Evolutionary conservation across 331 rosid species (phyloP).

Genomic region (Spiraea crenata): DNA sequence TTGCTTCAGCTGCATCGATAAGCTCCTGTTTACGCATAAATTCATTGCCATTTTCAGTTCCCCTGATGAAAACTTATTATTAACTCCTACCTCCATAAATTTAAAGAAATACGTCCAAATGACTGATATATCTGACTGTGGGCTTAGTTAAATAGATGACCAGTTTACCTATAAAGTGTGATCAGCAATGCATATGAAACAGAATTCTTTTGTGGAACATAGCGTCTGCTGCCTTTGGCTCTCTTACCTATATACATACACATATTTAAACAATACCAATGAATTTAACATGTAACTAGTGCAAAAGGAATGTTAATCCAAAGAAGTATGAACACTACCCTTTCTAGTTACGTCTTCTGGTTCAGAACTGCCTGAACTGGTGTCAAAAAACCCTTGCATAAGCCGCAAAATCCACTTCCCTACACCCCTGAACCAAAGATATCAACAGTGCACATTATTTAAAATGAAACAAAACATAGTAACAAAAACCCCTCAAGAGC

Average conservation of each 20-base stretch:
- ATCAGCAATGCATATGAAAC: slow-evolving; percentile 83
- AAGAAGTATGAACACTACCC: slow-evolving; percentile 33
- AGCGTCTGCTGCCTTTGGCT: slow-evolving; percentile 50
- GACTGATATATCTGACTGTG: neutral
- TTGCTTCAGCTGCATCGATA: slow-evolving; percentile 92
- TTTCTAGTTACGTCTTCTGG: slow-evolving; percentile 50
- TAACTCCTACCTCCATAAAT: slow-evolving; percentile 16
- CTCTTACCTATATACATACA: slow-evolving; percentile 46
- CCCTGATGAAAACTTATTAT: slow-evolving; percentile 44
- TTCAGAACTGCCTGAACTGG: slow-evolving; percentile 47
- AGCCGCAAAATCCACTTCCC: slow-evolving; percentile 92
- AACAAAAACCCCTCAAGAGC: neutral
- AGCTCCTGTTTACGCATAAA: slow-evolving; percentile 91
- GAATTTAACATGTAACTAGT: neutral
- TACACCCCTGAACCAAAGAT: slow-evolving; percentile 70
- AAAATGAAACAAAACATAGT: neutral
- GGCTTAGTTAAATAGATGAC: neutral
- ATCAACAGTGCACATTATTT: slow-evolving; percentile 3
- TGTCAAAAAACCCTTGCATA: slow-evolving; percentile 76
- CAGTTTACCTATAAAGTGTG: slow-evolving; percentile 69
- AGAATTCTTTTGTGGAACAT: slow-evolving; percentile 83
- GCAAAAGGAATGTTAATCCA: neutral
- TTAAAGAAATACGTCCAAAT: slow-evolving; percentile 9
- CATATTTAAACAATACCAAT: slow-evolving; percentile 2
- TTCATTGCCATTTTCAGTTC: slow-evolving; percentile 68